Conservation (phyloP, 768 basidiomycete species). For the Pleurotus tuoliensis region DNA sequence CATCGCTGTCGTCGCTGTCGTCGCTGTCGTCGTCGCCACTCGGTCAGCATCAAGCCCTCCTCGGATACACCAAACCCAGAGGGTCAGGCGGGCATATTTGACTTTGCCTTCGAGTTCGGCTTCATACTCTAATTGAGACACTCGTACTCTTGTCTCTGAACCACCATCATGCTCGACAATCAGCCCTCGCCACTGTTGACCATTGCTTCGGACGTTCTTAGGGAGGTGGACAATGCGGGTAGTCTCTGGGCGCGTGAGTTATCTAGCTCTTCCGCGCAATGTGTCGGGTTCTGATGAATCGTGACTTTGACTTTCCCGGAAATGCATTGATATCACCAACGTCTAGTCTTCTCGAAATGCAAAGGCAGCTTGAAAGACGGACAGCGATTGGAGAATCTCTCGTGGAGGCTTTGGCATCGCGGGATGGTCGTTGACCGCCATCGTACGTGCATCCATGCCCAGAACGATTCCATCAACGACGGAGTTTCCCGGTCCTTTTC, state of each 20-base stretch:
- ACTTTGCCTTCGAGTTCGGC: conserved; percentile 1
- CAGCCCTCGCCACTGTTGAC: conserved; percentile 67
- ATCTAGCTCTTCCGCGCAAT: neutral
- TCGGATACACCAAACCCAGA: neutral
- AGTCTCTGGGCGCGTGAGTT: conserved; percentile 66
- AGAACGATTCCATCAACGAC: conserved; percentile 12
- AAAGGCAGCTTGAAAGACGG: conserved; percentile 78
- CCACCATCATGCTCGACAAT: conserved; percentile 37
- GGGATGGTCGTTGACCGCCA: conserved; percentile 39
- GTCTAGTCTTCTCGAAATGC: conserved; percentile 78
- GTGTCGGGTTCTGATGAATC: too few relatives aligned
- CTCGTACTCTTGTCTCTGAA: neutral
- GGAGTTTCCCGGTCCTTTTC: neutral
- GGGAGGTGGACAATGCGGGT: conserved; percentile 64
- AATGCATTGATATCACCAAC: too few relatives aligned
- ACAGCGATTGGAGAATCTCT: conserved; percentile 79
- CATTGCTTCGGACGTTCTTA: conserved; percentile 61
- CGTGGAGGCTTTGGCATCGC: conserved; percentile 82
- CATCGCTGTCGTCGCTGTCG: neutral
- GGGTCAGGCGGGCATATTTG: conserved; percentile 2
- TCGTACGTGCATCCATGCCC: conserved; percentile 15
- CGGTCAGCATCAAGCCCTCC: neutral
- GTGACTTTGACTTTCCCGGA: too few relatives aligned
- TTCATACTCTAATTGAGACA: neutral
- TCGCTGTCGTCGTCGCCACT: neutral